Base-by-base conservation (phyloP, 441 rosid genomes). In the Syzygium syzygioides region DNA sequence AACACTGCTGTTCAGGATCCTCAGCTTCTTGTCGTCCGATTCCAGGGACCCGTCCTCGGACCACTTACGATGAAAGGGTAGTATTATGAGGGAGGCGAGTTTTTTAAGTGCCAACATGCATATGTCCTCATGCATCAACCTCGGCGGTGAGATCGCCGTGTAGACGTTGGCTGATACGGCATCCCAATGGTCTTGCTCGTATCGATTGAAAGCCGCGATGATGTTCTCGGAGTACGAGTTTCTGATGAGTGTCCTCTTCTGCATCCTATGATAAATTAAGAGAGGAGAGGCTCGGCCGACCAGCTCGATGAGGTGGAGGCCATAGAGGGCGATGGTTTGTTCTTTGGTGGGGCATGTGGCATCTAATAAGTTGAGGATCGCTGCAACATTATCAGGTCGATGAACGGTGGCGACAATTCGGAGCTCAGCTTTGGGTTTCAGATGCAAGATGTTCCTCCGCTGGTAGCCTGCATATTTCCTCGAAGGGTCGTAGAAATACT, bases 21-120 rank as follows among this genome's bases (percentile, higher is more conserved):
- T 90, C 83, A 76, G 83, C 83, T 41, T 76, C 41, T 76, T 76
- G 83, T 76, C 83, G 52, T 76, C 52, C 3, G 52, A 37, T 41
- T 76, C 86, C 20, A 92, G 90, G 2, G 62, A 86, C 34, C 96
- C 91, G 53, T 92, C 94, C 2, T 89, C 87, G 48, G 92, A 90
- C 94, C 94, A 93, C 52, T 89, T 91, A 6, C 93, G 87, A 68
- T 94, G 96, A 41, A 94, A 94, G n/a, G 96, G 94, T 80, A 94
- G 93, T 64, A 94, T 54, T 37, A 93, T 89, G 18, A 94, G 79
- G 25, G 93, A 89, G 52, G 92, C 88, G 13, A 87, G 88, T 41
- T 91, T 91, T 52, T 94, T 94, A 1, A 93, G 90, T 12, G 95
- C 94, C 45, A 94, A 91, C 48, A 90, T 93, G 92, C 94, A 93